Percentiles rank a stretch among this genome's conserved stretches.
phyloP scores from a whole-genome alignment of 768 basidiomycete species.

The Panaeolus cyanescens region DNA sequence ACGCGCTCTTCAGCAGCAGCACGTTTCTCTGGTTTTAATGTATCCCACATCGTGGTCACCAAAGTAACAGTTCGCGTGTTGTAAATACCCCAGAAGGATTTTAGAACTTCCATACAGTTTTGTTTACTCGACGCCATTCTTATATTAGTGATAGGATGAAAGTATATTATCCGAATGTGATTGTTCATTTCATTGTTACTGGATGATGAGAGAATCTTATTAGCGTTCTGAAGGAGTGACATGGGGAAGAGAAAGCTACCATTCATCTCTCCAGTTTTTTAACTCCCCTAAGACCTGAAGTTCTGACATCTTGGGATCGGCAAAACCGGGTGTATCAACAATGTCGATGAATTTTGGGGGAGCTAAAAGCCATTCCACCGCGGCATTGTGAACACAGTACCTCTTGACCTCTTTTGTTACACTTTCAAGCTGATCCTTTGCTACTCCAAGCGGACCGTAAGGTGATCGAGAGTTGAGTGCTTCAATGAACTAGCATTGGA shows the following conservation, averaged over 20 bases:
- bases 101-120: neutral
- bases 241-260: neutral
- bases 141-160: neutral
- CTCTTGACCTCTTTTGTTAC: neutral
- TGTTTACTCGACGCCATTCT: neutral
- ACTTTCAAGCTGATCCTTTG: neutral
- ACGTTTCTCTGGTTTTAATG: too few relatives aligned
- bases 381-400: too few relatives aligned
- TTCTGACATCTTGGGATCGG: neutral
- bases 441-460: neutral
- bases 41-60: neutral
- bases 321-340: neutral
- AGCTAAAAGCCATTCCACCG: too few relatives aligned
- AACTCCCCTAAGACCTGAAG: neutral
- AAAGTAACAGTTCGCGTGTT: neutral
- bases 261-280: neutral
- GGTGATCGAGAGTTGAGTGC: neutral
- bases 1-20: too few relatives aligned
- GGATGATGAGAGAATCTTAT: too few relatives aligned
- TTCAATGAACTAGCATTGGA: neutral
- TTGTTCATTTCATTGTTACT: too few relatives aligned
- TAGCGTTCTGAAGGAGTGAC: too few relatives aligned
- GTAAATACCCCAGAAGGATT: neutral
- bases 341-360: neutral
- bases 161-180: neutral